These are phyloP conservation scores for Leucogyrophana mollusca DNA, from an alignment of 768 basidiomycete genomes.

Conservation along the genomic window DNA sequence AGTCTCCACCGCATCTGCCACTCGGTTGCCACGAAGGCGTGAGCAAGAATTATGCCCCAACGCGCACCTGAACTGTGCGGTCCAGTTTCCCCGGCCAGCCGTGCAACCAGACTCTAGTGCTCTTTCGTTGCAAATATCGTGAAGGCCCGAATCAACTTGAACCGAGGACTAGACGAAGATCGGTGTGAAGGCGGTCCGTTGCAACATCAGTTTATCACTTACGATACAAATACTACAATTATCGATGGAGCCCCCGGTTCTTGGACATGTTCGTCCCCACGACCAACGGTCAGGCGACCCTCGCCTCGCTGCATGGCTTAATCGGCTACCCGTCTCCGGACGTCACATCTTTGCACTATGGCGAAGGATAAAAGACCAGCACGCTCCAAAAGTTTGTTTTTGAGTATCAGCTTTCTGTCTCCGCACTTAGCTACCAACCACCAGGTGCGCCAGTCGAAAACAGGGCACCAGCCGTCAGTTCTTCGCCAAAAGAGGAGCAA, in stretches of 20 bases:
- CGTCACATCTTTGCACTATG: neutral
- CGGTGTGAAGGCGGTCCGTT: too few species aligned
- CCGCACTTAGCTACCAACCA: neutral
- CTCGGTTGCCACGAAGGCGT: too few species aligned
- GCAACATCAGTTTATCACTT: too few species aligned
- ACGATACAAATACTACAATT: too few species aligned
- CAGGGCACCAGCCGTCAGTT: neutral
- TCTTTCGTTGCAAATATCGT: too few species aligned
- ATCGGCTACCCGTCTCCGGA: constrained; percentile 2
- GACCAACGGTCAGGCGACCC: constrained; percentile 7
- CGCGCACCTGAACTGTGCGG: too few species aligned
- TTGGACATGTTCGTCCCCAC: constrained; percentile 3
- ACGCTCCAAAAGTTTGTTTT: neutral
- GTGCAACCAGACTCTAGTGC: too few species aligned
- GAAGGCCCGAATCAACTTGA: too few species aligned
- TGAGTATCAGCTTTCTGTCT: constrained; percentile 1
- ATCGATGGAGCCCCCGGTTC: neutral
- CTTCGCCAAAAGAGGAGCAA: neutral
- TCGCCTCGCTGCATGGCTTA: neutral
- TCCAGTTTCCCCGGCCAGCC: too few species aligned
- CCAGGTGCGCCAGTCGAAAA: neutral
- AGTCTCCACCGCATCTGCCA: too few species aligned
- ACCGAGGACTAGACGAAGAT: too few species aligned
- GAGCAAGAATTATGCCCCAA: too few species aligned
- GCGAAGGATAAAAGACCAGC: constrained; percentile 4